Percentiles rank a stretch among this genome's conserved stretches.
Conservation (phyloP, 192 early-diverging fungal genomes). For the Rhizophagus prolifer region DNA sequence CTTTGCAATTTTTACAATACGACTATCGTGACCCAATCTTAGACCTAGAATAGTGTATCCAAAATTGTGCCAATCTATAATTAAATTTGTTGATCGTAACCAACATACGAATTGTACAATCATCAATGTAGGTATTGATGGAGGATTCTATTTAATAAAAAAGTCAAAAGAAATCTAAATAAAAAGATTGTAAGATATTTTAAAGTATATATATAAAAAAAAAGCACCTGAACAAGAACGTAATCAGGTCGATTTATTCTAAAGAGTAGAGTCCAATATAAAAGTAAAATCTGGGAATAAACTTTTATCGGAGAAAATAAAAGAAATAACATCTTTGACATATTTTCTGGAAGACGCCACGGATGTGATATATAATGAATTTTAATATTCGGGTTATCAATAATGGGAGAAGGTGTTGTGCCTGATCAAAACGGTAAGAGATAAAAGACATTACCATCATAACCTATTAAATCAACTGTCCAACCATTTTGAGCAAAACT, state of each 20-base stretch:
- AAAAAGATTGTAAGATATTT: too few relatives aligned
- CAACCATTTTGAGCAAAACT: slow-evolving; percentile 68
- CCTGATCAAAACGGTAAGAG: slow-evolving; percentile 1
- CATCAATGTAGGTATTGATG: slow-evolving; percentile 87
- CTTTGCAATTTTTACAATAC: slow-evolving; percentile 56
- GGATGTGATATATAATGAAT: slow-evolving; percentile 48
- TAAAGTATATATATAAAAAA: neutral
- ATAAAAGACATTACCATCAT: slow-evolving; percentile 51
- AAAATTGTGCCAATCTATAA: slow-evolving; percentile 99
- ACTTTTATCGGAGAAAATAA: slow-evolving; percentile 70
- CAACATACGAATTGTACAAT: slow-evolving; percentile 70
- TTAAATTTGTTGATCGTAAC: slow-evolving; percentile 64
- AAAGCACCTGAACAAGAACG: slow-evolving; percentile 75
- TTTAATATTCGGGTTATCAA: slow-evolving; percentile 46
- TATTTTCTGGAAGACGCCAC: slow-evolving; percentile 54
- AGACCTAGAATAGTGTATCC: slow-evolving; percentile 85
- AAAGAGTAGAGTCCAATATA: slow-evolving; percentile 64
- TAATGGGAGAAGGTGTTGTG: slow-evolving; percentile 23
- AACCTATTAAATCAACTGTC: slow-evolving; percentile 83
- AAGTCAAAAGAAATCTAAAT: neutral
- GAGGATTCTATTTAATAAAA: slow-evolving; percentile 73
- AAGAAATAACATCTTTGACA: slow-evolving; percentile 61
- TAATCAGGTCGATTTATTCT: slow-evolving; percentile 57
- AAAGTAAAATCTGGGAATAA: slow-evolving; percentile 52
- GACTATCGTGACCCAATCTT: slow-evolving; percentile 55